Evolutionary conservation across 1,139 yeast species (phyloP).

Genomic region (Saccharomycopsis crataegensis): DNA sequence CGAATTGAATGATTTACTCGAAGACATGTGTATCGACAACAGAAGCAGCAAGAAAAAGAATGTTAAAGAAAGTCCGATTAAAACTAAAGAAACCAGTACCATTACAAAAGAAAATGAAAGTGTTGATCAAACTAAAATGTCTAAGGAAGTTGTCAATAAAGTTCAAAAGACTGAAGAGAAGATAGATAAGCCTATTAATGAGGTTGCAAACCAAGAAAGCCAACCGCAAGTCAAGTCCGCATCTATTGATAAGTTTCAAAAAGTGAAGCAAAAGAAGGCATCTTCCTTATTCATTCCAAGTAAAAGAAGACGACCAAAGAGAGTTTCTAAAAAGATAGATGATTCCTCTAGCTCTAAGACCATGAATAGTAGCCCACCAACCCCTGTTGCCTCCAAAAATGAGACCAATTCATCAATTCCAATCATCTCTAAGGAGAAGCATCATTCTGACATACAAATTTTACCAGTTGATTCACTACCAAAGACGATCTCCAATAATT

Average conservation of each 20-base stretch:
- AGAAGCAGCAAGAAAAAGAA: not conserved
- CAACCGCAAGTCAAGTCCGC: not conserved
- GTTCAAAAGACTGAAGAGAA: not conserved
- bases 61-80: not conserved
- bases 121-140: not conserved
- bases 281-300: slow-evolving; percentile 5
- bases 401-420: too few species aligned
- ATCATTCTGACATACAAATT: too few species aligned
- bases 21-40: slow-evolving; percentile 12
- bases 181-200: not conserved
- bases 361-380: too few species aligned
- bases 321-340: not conserved
- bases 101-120: not conserved
- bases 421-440: too few species aligned
- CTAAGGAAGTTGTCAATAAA: not conserved
- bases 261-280: slow-evolving; percentile 1
- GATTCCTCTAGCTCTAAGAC: not conserved
- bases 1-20: slow-evolving; percentile 9
- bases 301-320: not conserved
- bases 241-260: slow-evolving; percentile 2
- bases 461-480: too few species aligned
- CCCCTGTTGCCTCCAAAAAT: too few species aligned
- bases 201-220: not conserved
- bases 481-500: too few species aligned
- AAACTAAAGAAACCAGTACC: not conserved